Conservation (phyloP, 768 basidiomycete genomes). For the Pulveroboletus sp. region DNA sequence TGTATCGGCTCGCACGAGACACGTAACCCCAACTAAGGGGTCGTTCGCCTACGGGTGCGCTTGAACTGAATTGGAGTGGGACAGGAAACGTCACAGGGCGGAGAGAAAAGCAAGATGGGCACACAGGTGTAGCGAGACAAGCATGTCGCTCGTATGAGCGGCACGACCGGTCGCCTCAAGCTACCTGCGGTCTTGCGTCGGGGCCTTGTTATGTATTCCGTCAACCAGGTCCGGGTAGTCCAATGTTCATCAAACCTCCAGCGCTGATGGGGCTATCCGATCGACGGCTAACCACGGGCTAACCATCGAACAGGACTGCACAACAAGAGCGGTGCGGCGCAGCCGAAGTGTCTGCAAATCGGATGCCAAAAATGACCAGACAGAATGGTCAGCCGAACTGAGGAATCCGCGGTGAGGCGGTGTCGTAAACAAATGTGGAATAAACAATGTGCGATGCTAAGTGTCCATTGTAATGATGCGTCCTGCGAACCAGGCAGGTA, state of each 20-base stretch:
- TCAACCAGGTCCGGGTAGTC: slow-evolving; percentile 51
- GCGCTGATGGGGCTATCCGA: slow-evolving; percentile 16
- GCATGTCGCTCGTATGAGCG: slow-evolving; percentile 46
- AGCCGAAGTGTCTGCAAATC: slow-evolving; percentile 42
- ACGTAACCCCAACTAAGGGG: slow-evolving; percentile 81
- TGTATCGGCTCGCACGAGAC: slow-evolving; percentile 76
- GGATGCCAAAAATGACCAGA: slow-evolving; percentile 14
- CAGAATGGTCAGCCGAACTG: slow-evolving; percentile 16
- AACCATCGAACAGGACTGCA: slow-evolving; percentile 28
- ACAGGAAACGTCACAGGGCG: slow-evolving; percentile 39
- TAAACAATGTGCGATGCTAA: slow-evolving; percentile 34
- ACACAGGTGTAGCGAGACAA: slow-evolving; percentile 53
- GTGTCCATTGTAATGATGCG: slow-evolving; percentile 50
- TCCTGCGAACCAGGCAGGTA: slow-evolving; percentile 56
- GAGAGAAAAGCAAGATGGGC: slow-evolving; percentile 41
- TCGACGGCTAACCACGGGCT: slow-evolving; percentile 39
- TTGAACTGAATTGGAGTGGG: slow-evolving; percentile 52
- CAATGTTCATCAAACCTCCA: slow-evolving; percentile 48
- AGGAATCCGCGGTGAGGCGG: slow-evolving; percentile 22
- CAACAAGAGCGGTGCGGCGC: slow-evolving; percentile 45
- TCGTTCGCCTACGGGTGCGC: slow-evolving; percentile 65
- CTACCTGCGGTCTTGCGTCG: slow-evolving; percentile 65
- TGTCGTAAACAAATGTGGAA: slow-evolving; percentile 44
- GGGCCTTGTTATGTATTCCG: slow-evolving; percentile 51
- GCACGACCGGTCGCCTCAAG: slow-evolving; percentile 53